Base-by-base conservation (phyloP, 805 yeast genomes). In the Danielozyma ontarioensis region DNA sequence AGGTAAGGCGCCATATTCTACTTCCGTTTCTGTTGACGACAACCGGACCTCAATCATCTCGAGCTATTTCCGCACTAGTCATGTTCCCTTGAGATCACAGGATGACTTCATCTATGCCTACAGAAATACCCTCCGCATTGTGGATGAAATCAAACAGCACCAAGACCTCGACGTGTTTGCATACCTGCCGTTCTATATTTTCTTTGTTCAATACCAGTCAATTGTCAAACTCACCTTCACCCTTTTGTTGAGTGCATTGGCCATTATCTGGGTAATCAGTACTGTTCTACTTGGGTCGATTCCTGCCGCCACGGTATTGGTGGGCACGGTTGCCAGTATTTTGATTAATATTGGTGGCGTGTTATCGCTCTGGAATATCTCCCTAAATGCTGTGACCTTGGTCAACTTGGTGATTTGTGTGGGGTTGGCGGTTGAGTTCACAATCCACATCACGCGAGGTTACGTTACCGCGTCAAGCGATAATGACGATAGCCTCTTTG, bases 401-500 rank as follows among this genome's bases (percentile, higher is more conserved):
- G 97, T 93, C 13, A 90, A 90, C 47, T 68, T 90, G 35, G 72
- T 93, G 23, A 90, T 90, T n/a, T 90, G 97, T 54, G 79, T 83
- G 3, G 98, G 98, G 0, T 63, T 90, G 24, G 89, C 93, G 2
- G 96, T 93, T 23, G 98, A 93, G 57, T 93, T 90, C 53, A 87
- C 96, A 38, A 75, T 83, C 22, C 97, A 90, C 56, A 72, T 93
- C 34, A 83, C 87, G 1, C 68, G 93, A 36, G 87, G 93, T 2
- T 90, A 78, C 55, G 72, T 83, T 17, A 63, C 66, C 21, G 59
- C 68, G 10, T 68, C 70, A 23, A 31, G 53, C 48, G 33, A 56
- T 57, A 19, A 44, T 42, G 41, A 34, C 17, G 50, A 39, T 10
- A 39, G 33, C 12, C 27, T 38, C n/a, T 44, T 39, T 35, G 24